Base-by-base conservation (phyloP, 2,329 filamentous ascomycete species). In the Sarocladium kiliense region DNA sequence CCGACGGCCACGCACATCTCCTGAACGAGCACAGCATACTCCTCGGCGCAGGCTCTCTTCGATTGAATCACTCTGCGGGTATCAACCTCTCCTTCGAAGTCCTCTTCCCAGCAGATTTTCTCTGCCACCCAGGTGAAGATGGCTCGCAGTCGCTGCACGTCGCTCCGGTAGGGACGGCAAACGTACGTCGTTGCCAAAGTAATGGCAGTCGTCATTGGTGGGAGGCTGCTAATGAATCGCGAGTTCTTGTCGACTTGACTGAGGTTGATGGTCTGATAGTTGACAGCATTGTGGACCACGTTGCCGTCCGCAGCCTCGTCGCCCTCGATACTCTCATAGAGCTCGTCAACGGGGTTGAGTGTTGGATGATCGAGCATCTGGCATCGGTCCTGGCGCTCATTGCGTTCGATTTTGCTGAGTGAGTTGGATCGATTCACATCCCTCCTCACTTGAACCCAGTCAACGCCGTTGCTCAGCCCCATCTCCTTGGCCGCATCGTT, bases 81-180 rank as follows among this genome's bases (percentile, higher is more conserved):
- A 67, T 99, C 91, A 54, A 94, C 73, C 9, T 87, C 80, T n/a
- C 87, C 88, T 62, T 96, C 91, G 60, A 91, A 91, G 60, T 96
- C 91, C 64, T 97, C 93, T 67, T 99, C 94, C 94, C 94, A 99
- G 30, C 82, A 83, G 56, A 99, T 86, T 63, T 93, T 91, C 68
- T 99, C 94, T n/a, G 90, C 84, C 4, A 96, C 90, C 93, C 93
- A 99, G 1, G 89, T 97, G 65, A 97, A 99, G 59, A 99, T 97
- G 16, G 94, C 93, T 23, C 95, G 84, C 25, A 99, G 74, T 34
- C 92, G 84, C 69, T 99, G 94, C 1, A 97, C 90, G 63, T 97
- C 93, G 69, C 90, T 97, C 57, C 92, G 82, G 69, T 97, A 96
- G 0, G 94, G 95, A 26, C 94, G 84, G 66, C 95, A 99, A 11